Evolutionary conservation across 1,284 basidiomycete species (phyloP).

Genomic region (Amylostereum areolatum): DNA sequence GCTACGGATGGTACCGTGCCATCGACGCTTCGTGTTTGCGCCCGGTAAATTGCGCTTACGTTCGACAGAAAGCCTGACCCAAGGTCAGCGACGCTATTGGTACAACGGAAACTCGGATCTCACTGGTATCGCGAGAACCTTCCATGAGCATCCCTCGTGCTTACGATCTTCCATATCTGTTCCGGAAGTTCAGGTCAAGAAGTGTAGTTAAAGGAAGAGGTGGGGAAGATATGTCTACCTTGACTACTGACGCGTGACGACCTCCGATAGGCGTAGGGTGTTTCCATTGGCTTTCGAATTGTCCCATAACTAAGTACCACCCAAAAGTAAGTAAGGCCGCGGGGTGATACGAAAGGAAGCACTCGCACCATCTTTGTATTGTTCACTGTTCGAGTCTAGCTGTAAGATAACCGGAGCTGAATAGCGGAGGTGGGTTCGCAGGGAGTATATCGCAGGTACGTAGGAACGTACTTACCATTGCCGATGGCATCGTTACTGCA

Average conservation of each 20-base stretch:
- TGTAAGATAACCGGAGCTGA: constrained; percentile 14
- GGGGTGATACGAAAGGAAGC: neutral
- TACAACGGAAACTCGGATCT: neutral
- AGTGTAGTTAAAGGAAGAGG: neutral
- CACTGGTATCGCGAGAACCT: constrained; percentile 17
- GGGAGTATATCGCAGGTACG: neutral
- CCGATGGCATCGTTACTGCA: constrained; percentile 11
- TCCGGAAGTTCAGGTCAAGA: neutral
- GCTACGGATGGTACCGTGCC: constrained; percentile 9
- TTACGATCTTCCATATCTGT: constrained; percentile 19
- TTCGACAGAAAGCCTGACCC: constrained; percentile 9
- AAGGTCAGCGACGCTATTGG: neutral
- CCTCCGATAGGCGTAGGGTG: constrained; percentile 13
- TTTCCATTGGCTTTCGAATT: constrained; percentile 15
- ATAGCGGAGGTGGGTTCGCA: neutral
- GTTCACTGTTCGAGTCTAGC: constrained; percentile 3
- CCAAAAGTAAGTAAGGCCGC: neutral
- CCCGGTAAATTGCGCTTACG: neutral
- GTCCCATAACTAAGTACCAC: constrained; percentile 7
- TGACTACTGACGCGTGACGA: no score
- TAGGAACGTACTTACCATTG: constrained; percentile 4
- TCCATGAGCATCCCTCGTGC: constrained; percentile 9
- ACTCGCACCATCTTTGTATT: constrained; percentile 7
- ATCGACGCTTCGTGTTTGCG: constrained; percentile 10
- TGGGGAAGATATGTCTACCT: constrained; percentile 6